Evolutionary conservation across 345 rosid genomes (phyloP).

Genomic region (Passiflora organensis): DNA sequence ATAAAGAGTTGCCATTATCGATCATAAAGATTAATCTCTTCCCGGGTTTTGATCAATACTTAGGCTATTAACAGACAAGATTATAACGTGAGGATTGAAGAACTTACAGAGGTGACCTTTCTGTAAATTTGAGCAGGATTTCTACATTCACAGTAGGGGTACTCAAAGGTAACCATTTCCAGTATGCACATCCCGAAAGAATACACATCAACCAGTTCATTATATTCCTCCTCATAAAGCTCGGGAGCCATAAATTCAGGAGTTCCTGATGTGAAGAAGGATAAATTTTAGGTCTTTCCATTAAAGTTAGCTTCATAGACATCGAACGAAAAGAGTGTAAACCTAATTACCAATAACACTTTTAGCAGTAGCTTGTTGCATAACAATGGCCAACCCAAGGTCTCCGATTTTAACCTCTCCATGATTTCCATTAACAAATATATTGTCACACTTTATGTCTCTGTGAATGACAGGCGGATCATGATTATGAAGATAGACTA

Average conservation of each 20-base stretch:
- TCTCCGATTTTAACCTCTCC: conserved; percentile 97
- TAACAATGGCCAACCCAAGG: conserved; percentile 75
- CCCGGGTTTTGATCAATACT: no score
- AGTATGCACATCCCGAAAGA: conserved; percentile 89
- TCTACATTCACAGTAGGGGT: conserved; percentile 76
- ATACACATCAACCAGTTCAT: conserved; percentile 80
- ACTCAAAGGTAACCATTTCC: conserved; percentile 88
- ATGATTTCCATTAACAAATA: conserved; percentile 90
- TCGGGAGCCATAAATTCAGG: conserved; percentile 94
- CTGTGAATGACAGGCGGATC: conserved; percentile 92
- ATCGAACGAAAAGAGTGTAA: not conserved
- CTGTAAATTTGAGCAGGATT: conserved; percentile 94
- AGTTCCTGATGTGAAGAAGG: conserved; percentile 41
- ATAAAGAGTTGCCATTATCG: no score
- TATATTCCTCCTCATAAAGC: conserved; percentile 77
- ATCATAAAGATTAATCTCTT: no score
- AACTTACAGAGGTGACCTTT: conserved; percentile 79
- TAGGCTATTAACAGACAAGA: not conserved
- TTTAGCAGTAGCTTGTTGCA: conserved; percentile 72
- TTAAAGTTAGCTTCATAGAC: not conserved
- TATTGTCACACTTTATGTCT: conserved; percentile 89
- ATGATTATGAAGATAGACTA: conserved; percentile 79
- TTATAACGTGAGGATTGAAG: not conserved
- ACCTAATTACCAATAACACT: conserved; percentile 63
- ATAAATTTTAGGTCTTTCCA: not conserved